Evolutionary conservation across 2,329 filamentous ascomycete species (phyloP), one percentile per base, ranked within the genome.

Genomic region (Fusarium sp.): DNA sequence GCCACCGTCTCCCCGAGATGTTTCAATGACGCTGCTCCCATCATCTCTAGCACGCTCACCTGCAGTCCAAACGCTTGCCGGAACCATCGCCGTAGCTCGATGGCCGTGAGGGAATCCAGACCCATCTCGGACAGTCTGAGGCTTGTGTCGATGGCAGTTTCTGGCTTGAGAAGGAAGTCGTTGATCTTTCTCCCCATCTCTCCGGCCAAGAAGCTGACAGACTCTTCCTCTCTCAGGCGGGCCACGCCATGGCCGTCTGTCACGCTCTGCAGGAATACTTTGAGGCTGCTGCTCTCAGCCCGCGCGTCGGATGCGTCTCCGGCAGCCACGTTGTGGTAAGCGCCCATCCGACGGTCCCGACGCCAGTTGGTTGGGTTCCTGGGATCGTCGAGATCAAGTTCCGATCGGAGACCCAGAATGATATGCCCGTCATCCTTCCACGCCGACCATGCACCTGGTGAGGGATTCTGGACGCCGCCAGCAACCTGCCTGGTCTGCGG

Each of bases 41-140:
- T 36, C 56, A 65, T 64, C 14, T 65, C 60, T 10, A 65, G 10
- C 2, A 65, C 49, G 11, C 60, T 63, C 0, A 65, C 47, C 2
- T 65, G 56, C 9, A 61, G n/a, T 0, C 36, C 51, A 14, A 63
- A 61, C 0, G 44, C 51, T 9, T 48, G 49, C 6, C 49, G 15
- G 21, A 63, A 58, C 56, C 60, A 65, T 7, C 49, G 27, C 2
- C 53, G 38, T 2, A 64, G 9, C 13, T 64, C 62, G 14, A 65
- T 64, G 0, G 62, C 57, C 3, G 53, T 50, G 0, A 65, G 44
- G 2, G 60, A 64, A 14, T 65, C 62, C 0, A 65, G 37, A 1
- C 62, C 62, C 27, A 57, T 52, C 1, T 58, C 47, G 1, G 54
- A 50, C 3, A 65, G n/a, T 4, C 19, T 19, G 4, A 49, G 39